Evolutionary conservation across 768 basidiomycete species (phyloP), one percentile per base, ranked within the genome.

Genomic region (Arthromyces matolae): DNA sequence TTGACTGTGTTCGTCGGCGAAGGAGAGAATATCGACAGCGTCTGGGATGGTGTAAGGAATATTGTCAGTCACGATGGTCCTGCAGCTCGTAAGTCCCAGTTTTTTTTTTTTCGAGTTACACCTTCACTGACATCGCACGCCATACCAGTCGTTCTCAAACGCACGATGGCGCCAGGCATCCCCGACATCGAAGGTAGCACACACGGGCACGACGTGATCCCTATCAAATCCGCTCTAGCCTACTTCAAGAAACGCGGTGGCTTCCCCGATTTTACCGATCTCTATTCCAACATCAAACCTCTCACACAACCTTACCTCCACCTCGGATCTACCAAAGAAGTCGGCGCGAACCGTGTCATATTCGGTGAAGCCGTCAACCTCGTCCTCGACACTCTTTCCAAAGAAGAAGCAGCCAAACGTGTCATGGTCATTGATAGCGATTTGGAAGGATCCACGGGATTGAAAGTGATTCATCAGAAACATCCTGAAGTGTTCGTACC

Each of bases 391-490:
- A 76, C 71, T 25, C 68, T 89, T 39, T 73, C 73, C 58, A 89
- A 84, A 65, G 86, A 89, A 62, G 89, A 90, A 59, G 84, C 84
- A 1, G 78, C 78, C 8, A 75, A 75, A 65, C 89, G 83, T 63
- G 89, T 93, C 34, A 81, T 93, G 82, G 88, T 90, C 49, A 90
- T 93, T 52, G 91, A 93, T 60, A 87, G 86, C 59, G 90, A 93
- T 61, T 68, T 93, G 38, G 89, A 93, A 71, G 91, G 91, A 27
- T 93, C 91, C 0, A 93, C 91, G 23, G 91, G 91, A 47, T 69
- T 93, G 56, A 92, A 89, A 67, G 81, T 76, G 40, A 93, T 93
- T 50, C 90, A 92, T 65, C 81, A 89, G 69, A 89, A 89, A 67
- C 88, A 93, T 59, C 91, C 91, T 2, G 89, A 93, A 63, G 88